Conservation (phyloP, 2,329 filamentous ascomycete genomes). For the Diaporthe velutina region DNA sequence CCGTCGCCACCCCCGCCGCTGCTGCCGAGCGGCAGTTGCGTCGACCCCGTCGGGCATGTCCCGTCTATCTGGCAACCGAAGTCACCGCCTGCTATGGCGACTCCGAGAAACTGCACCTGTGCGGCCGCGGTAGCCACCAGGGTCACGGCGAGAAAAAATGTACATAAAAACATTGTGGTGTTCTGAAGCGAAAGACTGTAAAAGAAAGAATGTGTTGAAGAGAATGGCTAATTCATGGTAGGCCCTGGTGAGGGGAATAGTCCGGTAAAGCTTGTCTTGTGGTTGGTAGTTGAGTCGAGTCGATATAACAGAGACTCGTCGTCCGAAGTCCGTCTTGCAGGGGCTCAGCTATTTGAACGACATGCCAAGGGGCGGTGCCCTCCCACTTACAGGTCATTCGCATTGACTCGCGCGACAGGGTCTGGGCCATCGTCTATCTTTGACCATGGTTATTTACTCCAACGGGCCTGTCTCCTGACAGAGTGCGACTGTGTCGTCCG, state of each 20-base stretch:
- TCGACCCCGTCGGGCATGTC: conserved; percentile 50
- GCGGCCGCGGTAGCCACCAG: conserved; percentile 27
- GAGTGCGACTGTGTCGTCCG: conserved; percentile 2
- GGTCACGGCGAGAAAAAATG: neutral
- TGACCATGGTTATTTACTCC: conserved; percentile 4
- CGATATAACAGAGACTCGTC: conserved; percentile 23
- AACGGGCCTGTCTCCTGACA: conserved; percentile 21
- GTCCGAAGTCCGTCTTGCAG: conserved; percentile 10
- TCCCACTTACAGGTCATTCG: neutral
- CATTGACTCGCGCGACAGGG: conserved; percentile 21
- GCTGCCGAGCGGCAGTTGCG: conserved; percentile 24
- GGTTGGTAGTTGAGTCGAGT: neutral
- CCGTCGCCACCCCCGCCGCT: conserved; percentile 41
- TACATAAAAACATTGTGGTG: neutral
- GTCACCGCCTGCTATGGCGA: conserved; percentile 62
- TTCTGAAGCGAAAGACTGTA: conserved; percentile 2
- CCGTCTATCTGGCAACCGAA: conserved; percentile 59
- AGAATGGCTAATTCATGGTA: conserved; percentile 8
- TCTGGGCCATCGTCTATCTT: conserved; percentile 17
- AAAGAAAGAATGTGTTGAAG: conserved; percentile 3
- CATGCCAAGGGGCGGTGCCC: neutral
- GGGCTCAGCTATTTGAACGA: conserved; percentile 10
- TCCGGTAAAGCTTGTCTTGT: conserved; percentile 4
- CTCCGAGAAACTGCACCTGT: conserved; percentile 44
- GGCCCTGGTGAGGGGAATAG: conserved; percentile 2